phyloP scores from a whole-genome alignment of 2,329 filamentous ascomycete genomes.

The Blastomyces silverae region DNA sequence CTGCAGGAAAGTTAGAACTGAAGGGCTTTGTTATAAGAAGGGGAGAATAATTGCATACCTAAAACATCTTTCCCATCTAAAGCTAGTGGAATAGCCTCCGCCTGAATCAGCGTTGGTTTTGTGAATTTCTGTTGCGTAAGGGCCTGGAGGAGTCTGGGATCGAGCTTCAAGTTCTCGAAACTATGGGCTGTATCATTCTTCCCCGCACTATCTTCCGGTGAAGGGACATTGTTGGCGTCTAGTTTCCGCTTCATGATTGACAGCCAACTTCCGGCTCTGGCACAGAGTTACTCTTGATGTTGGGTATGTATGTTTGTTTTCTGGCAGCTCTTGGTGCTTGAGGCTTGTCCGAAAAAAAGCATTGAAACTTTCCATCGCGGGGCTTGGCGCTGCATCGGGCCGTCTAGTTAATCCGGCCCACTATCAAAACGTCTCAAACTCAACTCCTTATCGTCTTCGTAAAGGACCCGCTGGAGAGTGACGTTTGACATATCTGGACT shows the following conservation, averaged over 20 bases:
- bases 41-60: constrained; percentile 32
- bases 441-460: not conserved
- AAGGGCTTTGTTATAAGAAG: not conserved
- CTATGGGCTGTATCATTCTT: constrained; percentile 28
- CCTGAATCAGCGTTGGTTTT: constrained; percentile 81
- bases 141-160: constrained; percentile 77
- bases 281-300: not conserved
- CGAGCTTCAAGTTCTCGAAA: constrained; percentile 73
- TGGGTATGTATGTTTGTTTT: not conserved
- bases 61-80: constrained; percentile 83
- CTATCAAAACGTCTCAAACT: not conserved
- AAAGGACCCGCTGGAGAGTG: not conserved
- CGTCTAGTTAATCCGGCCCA: constrained; percentile 13
- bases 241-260: constrained; percentile 46
- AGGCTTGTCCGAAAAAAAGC: not conserved
- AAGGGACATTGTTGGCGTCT: constrained; percentile 44
- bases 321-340: not conserved
- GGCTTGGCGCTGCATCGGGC: constrained; percentile 12
- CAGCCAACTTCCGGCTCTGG: not conserved
- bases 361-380: constrained; percentile 10
- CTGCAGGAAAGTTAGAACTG: constrained; percentile 34
- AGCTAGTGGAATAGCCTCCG: constrained; percentile 77
- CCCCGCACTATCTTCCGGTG: constrained; percentile 28
- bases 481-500: not conserved
- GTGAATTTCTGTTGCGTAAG: constrained; percentile 77